Conservation (phyloP, 768 basidiomycete species). For the Lactarius vividus region DNA sequence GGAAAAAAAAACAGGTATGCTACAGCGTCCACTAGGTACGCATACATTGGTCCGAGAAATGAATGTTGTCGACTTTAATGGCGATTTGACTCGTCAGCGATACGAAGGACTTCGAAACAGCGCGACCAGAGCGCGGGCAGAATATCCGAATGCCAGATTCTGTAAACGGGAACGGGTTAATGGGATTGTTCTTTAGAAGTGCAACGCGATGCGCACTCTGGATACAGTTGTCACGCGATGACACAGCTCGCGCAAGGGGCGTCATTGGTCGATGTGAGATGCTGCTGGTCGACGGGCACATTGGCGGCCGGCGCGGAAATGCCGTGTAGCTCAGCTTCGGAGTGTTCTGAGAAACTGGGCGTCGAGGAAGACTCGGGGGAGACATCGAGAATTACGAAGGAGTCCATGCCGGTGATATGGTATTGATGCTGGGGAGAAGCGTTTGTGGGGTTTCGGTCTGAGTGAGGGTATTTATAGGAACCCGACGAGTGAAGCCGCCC, state of each 20-base stretch:
- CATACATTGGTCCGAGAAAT: background rate
- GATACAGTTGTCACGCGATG: constrained; percentile 10
- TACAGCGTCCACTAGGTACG: background rate
- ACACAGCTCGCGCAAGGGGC: background rate
- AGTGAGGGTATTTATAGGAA: background rate
- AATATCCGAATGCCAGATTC: too few relatives aligned
- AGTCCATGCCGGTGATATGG: background rate
- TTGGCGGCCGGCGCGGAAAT: background rate
- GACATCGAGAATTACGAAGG: background rate
- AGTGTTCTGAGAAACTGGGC: background rate
- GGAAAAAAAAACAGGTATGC: background rate
- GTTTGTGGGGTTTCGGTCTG: background rate
- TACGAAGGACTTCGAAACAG: too few relatives aligned
- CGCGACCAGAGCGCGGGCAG: too few relatives aligned
- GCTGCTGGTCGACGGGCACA: background rate
- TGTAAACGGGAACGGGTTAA: too few relatives aligned
- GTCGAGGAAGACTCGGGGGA: background rate
- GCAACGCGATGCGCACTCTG: background rate
- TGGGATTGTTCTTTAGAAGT: too few relatives aligned
- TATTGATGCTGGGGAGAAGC: too few relatives aligned
- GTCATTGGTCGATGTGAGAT: background rate
- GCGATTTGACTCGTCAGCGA: background rate
- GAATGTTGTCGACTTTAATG: background rate
- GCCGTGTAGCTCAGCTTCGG: background rate
- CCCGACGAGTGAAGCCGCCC: too few relatives aligned